Evolutionary conservation across 352 stramenopile species (phyloP).

Genomic region (Elongisporangium senticosum): DNA sequence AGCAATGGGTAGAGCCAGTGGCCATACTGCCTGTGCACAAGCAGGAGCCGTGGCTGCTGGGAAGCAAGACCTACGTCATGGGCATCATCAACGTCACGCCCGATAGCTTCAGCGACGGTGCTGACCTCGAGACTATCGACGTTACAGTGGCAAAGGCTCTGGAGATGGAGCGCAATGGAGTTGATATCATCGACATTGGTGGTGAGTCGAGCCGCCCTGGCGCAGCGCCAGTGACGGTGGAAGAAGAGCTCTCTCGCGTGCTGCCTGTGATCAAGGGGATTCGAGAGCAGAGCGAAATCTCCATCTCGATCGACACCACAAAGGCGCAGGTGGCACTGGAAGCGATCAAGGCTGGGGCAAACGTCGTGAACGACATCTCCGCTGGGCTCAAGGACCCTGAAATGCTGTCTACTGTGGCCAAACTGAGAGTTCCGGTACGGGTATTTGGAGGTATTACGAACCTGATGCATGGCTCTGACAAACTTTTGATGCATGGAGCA

Average conservation of each 20-base stretch:
- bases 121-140: constrained; percentile 33
- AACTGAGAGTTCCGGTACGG: constrained; percentile 75
- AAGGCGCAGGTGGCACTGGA: constrained; percentile 87
- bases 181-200: constrained; percentile 96
- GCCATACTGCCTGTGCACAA: constrained; percentile 52
- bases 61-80: constrained; percentile 91
- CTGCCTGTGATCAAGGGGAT: constrained; percentile 94
- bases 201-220: constrained; percentile 98
- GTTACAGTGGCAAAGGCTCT: constrained; percentile 79
- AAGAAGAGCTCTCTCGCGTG: constrained; percentile 89
- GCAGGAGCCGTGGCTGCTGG: constrained; percentile 30
- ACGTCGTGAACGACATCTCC: constrained; percentile 98
- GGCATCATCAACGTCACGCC: constrained; percentile 99
- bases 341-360: constrained; percentile 90
- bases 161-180: constrained; percentile 87
- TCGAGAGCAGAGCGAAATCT: constrained; percentile 56
- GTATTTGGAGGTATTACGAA: not conserved
- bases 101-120: constrained; percentile 93
- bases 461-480: not conserved
- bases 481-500: constrained; percentile 26
- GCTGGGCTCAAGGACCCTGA: constrained; percentile 87
- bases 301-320: constrained; percentile 97
- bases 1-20: constrained; percentile 33
- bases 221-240: constrained; percentile 75
- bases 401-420: constrained; percentile 89